Evolutionary conservation across 2,329 filamentous ascomycete genomes (phyloP).

Genomic region (Botrytis galanthina): DNA sequence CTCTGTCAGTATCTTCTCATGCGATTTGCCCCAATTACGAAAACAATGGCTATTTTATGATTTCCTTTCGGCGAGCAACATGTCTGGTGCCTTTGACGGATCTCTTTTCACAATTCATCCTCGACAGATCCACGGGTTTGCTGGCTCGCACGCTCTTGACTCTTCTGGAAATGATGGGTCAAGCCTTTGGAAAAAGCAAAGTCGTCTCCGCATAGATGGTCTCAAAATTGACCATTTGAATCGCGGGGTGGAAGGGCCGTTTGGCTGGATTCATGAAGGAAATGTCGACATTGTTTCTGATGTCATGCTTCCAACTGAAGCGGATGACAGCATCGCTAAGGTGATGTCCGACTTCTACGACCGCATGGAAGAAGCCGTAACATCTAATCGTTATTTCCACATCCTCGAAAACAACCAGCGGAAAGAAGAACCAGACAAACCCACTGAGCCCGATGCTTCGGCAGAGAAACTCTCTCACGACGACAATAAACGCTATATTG

Average conservation of each 20-base stretch:
- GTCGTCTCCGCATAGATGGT: constrained; percentile 84
- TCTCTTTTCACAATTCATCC: constrained; percentile 97
- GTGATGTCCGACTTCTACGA: constrained; percentile 98
- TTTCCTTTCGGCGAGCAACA: constrained; percentile 90
- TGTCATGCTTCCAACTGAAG: constrained; percentile 87
- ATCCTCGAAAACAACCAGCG: constrained; percentile 52
- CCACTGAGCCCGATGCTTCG: constrained; percentile 30
- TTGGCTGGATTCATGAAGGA: constrained; percentile 97
- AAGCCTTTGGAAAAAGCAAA: constrained; percentile 92
- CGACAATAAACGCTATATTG: constrained; percentile 73
- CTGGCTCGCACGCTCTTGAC: constrained; percentile 56
- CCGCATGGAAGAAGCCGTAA: constrained; percentile 88
- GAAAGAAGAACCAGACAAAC: constrained; percentile 34
- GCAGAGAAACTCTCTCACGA: constrained; percentile 35
- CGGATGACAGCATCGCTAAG: constrained; percentile 84
- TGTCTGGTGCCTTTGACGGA: constrained; percentile 92
- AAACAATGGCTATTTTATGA: constrained; percentile 99
- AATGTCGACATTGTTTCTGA: constrained; percentile 96
- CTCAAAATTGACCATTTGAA: constrained; percentile 96
- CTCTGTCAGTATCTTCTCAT: constrained; percentile 91
- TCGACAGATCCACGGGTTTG: constrained; percentile 79
- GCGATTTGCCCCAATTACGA: constrained; percentile 85
- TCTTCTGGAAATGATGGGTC: constrained; percentile 59
- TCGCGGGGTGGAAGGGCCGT: constrained; percentile 85
- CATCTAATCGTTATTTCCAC: constrained; percentile 65